phyloP scores from a whole-genome alignment of 225 moss, liverwort and hornwort species.

The Physcomitrium patens region DNA sequence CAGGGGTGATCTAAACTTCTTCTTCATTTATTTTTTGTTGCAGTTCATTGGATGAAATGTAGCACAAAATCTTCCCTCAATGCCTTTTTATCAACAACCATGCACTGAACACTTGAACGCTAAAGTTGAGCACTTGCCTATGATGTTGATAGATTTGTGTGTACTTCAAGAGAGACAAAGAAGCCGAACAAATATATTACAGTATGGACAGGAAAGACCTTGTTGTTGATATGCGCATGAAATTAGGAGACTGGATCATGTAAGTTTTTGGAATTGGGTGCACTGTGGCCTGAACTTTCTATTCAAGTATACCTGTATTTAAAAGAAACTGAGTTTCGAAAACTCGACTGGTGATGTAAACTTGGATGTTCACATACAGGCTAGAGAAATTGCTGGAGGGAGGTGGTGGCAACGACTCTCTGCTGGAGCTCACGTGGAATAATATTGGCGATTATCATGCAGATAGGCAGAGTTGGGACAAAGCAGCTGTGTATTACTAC shows the following conservation, averaged over 20 bases:
- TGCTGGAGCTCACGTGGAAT: conserved; percentile 82
- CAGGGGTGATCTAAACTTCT: conserved; percentile 14
- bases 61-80: conserved; percentile 21
- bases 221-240: conserved; percentile 80
- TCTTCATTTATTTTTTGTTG: conserved; percentile 17
- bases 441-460: conserved; percentile 79
- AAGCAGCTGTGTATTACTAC: conserved; percentile 67
- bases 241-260: conserved; percentile 94
- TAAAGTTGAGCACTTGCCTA: conserved; percentile 31
- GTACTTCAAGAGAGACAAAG: conserved; percentile 83
- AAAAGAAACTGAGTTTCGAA: neutral
- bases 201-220: conserved; percentile 91
- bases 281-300: neutral
- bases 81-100: conserved; percentile 18
- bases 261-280: conserved; percentile 27
- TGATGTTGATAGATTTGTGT: conserved; percentile 66
- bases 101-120: conserved; percentile 22
- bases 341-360: neutral
- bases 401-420: conserved; percentile 58
- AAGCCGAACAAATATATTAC: conserved; percentile 75
- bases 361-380: conserved; percentile 40
- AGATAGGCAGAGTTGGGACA: conserved; percentile 79
- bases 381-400: conserved; percentile 76
- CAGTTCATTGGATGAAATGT: conserved; percentile 30
- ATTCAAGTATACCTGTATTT: neutral